Evolutionary conservation across 352 stramenopile genomes (phyloP), one percentile per base, ranked within the genome.

Genomic region (Phytophthora palmivora): DNA sequence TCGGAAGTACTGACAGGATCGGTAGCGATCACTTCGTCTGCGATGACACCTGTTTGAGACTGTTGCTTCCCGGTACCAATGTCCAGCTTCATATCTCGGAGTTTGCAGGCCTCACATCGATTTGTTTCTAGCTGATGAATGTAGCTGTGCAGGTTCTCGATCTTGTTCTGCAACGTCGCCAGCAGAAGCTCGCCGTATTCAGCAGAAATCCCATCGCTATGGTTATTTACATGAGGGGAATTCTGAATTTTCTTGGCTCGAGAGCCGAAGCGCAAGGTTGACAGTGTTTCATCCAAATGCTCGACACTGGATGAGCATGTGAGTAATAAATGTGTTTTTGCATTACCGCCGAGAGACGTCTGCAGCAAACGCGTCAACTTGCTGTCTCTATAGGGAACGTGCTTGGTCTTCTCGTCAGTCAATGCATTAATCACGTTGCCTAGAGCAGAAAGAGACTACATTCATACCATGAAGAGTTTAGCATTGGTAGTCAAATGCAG

Each of bases 351-450:
- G 0, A 98, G 70, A 0, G 86, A 96, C 10, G 80, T 76, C 63
- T 97, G 91, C 46, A 98, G 56, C 54, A 97, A 64, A 9, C 89
- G 82, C 9, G 91, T 97, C 32, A 97, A 72, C 50, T 97, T 97
- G 34, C 82, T 95, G 69, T 96, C 91, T 28, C 91, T 67, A 50
- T 96, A 98, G 15, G 91, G 90, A 34, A 91, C 34, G 52, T 87
- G 73, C 34, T 65, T 70, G 10, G 54, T 32, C 22, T 70, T 82
- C 12, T 63, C 72, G 24, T 79, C 62, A 0, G 71, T 84, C 26
- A 93, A 58, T 7, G 78, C 79, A 50, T 88, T 78, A 64, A 93
- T 89, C 16, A 91, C 82, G 30, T 90, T 87, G 0, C 84, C 82
- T 26, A 93, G 58, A 18, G 82, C 79, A 15, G 84, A 89, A 16